Base-by-base conservation (phyloP, 225 moss, liverwort and hornwort species). In the Bryum argenteum region DNA sequence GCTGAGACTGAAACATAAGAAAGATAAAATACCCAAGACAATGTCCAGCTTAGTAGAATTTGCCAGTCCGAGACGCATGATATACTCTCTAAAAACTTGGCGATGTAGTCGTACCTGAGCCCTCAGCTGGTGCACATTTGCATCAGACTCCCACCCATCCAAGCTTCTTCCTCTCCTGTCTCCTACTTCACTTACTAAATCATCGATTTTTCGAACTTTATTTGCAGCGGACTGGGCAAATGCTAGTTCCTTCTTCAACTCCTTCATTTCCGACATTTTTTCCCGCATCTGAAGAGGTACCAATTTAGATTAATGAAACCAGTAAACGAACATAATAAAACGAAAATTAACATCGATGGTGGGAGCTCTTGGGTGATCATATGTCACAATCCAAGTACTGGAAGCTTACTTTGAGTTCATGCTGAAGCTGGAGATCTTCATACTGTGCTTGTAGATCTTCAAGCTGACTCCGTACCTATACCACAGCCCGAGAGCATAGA, bases 391-490 rank as follows among this genome's bases (percentile, higher is more conserved):
- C 72, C 8, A 78, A 63, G 28, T 11, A 57, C 26, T 70, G 18
- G 16, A 84, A 70, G 61, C 71, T 43, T 53, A 77, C 83, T 69
- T 70, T 89, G 43, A 83, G 52, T 33, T 80, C 79, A 77, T 86
- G 76, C 69, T 92, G 89, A 61, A 75, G 81, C 72, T 92, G 92
- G 62, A 89, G 84, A 65, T 81, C 78, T 38, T 89, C 87, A 54
- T 87, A 91, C 53, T 89, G 88, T 21, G 63, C 81, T 93, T 91
- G 89, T 54, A 96, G 77, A 70, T 93, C 85, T 58, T 37, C 66
- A 70, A 93, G 74, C 73, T 93, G 86, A 55, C 84, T 79, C 81
- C 78, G 79, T 39, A 89, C 48, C 93, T 96, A 72, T 64, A 77
- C 54, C 43, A 89, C 28, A 39, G 51, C 63, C 60, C 57, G 24